A percentile compares a stretch with the other conserved stretches of the same genome.
These are phyloP conservation scores for Dactylellina cionopaga DNA, from an alignment of 2,329 filamentous ascomycete genomes.

Conservation along the genomic window DNA sequence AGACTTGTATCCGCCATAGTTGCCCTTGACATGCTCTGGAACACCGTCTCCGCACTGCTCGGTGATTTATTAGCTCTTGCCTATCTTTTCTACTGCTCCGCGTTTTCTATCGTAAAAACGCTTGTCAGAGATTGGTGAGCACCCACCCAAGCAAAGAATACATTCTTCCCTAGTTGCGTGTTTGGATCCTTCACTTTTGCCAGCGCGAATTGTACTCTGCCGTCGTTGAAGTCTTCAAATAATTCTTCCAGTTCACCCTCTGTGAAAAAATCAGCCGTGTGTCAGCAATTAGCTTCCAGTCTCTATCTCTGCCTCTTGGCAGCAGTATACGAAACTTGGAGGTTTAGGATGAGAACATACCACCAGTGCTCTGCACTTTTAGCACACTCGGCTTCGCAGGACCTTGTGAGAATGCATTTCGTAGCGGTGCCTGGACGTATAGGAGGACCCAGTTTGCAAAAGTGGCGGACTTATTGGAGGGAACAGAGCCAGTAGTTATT, in stretches of 20 bases:
- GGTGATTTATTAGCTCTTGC: conserved; percentile 27
- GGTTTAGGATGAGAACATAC: conserved; percentile 63
- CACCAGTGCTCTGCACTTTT: conserved; percentile 91
- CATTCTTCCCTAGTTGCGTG: conserved; percentile 85
- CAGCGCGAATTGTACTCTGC: conserved; percentile 95
- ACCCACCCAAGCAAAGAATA: conserved; percentile 85
- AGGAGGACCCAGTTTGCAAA: conserved; percentile 94
- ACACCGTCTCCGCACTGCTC: conserved; percentile 88
- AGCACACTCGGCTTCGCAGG: conserved; percentile 89
- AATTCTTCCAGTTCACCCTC: conserved; percentile 91
- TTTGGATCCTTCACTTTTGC: conserved; percentile 97
- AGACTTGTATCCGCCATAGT: conserved; percentile 93
- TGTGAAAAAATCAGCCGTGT: conserved; percentile 59
- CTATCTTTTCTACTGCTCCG: conserved; percentile 5
- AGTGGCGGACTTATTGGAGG: conserved; percentile 76
- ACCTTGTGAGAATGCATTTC: conserved; percentile 89
- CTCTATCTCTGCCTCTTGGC: conserved; percentile 3
- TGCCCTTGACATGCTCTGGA: conserved; percentile 97
- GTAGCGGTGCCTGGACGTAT: conserved; percentile 87
- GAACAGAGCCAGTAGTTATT: conserved; percentile 70
- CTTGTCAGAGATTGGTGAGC: conserved; percentile 5
- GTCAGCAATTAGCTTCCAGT: conserved; percentile 14
- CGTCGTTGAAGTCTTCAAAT: conserved; percentile 95
- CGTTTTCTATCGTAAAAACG: not conserved
- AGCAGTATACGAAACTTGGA: not conserved